These are phyloP conservation scores for Casuarina cunninghamiana DNA, from an alignment of 306 rosid species.

Conservation along the genomic window DNA sequence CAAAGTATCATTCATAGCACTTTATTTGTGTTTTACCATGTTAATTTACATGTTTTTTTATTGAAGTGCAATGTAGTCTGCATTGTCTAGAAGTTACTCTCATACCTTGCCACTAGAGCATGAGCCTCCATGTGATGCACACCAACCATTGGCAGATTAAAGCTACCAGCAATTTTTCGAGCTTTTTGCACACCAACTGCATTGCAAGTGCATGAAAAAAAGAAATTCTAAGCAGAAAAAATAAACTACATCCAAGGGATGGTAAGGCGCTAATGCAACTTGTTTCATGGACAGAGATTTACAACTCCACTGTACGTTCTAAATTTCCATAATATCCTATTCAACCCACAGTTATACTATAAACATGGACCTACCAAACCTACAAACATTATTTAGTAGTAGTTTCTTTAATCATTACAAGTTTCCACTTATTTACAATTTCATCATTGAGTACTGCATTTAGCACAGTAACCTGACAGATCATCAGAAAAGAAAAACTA, in stretches of 20 bases:
- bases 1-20: constrained; percentile 16
- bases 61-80: constrained; percentile 2
- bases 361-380: neutral
- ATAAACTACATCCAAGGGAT: constrained; percentile 24
- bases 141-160: constrained; percentile 74
- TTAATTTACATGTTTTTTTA: constrained; percentile 14
- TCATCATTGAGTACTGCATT: neutral
- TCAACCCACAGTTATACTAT: neutral
- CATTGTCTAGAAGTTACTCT: constrained; percentile 7
- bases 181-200: constrained; percentile 96
- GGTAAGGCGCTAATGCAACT: constrained; percentile 1
- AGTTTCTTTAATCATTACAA: neutral
- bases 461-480: neutral
- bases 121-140: constrained; percentile 99
- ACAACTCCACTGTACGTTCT: neutral
- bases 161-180: constrained; percentile 61
- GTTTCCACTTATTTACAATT: neutral
- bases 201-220: constrained; percentile 26
- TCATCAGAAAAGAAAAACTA: neutral
- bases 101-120: constrained; percentile 95
- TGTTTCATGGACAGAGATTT: neutral
- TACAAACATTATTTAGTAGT: neutral
- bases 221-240: constrained; percentile 18
- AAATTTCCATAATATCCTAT: neutral
- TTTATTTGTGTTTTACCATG: constrained; percentile 21